Percentiles rank a stretch among this genome's conserved stretches.
Evolutionary conservation across 371 early-diverging fungal species (phyloP).

Genomic region (Haplosporangium sp.): DNA sequence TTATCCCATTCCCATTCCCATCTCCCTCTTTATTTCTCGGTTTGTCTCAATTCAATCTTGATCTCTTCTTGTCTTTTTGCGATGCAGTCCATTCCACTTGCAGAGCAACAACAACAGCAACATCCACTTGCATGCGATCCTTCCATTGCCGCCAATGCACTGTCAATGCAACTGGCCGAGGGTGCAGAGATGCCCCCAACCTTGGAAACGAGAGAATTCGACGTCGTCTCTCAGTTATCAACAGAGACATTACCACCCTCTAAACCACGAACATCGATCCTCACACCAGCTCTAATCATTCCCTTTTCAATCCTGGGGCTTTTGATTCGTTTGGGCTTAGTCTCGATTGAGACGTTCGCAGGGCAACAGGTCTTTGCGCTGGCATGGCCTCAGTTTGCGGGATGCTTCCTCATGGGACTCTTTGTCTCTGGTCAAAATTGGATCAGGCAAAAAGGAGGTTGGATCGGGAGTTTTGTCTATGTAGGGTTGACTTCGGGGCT

Average conservation of each 20-base stretch:
- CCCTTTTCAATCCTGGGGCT: constrained; percentile 75
- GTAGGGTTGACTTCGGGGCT: constrained; percentile 78
- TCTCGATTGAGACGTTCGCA: constrained; percentile 64
- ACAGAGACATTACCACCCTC: neutral
- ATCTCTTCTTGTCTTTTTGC: no score
- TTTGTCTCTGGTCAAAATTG: constrained; percentile 31
- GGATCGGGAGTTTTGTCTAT: constrained; percentile 65
- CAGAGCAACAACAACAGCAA: no score
- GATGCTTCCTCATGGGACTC: constrained; percentile 77
- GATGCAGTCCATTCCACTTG: no score
- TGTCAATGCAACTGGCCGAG: no score
- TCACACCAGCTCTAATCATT: constrained; percentile 57
- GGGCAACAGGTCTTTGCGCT: constrained; percentile 73
- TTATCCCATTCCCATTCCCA: no score
- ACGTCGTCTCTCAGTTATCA: neutral
- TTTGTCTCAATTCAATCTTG: no score
- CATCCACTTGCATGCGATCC: no score
- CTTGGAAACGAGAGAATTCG: neutral
- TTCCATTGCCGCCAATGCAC: no score
- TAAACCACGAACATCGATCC: constrained; percentile 1
- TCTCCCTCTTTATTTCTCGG: no score
- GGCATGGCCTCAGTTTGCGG: constrained; percentile 77
- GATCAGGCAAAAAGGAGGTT: constrained; percentile 15
- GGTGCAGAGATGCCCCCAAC: no score
- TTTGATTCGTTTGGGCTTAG: constrained; percentile 69